phyloP scores from a whole-genome alignment of 768 basidiomycete genomes.

The Tylopilus felleus region DNA sequence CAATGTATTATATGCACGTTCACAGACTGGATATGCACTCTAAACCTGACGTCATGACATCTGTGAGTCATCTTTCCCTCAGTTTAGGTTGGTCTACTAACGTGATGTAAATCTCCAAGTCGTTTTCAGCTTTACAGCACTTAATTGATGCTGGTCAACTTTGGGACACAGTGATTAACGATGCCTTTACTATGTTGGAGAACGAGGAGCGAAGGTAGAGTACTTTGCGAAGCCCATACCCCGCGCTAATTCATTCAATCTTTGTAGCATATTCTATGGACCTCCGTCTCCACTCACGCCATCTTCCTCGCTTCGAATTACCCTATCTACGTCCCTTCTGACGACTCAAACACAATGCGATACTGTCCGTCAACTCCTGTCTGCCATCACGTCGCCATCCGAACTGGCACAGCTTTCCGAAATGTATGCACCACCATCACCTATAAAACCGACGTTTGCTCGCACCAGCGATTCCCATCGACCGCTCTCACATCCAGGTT shows the following conservation, averaged over 20 bases:
- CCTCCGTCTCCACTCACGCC: constrained; percentile 36
- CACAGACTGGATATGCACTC: constrained; percentile 29
- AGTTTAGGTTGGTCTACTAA: not conserved
- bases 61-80: constrained; percentile 39
- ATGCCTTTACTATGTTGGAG: constrained; percentile 63
- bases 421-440: constrained; percentile 86
- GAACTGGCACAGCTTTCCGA: constrained; percentile 77
- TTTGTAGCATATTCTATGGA: constrained; percentile 36
- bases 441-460: constrained; percentile 31
- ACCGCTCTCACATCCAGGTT: constrained; percentile 44
- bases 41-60: constrained; percentile 50
- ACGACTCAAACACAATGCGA: constrained; percentile 80
- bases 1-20: constrained; percentile 39
- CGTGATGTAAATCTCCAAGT: constrained; percentile 37
- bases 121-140: constrained; percentile 61
- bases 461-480: constrained; percentile 32
- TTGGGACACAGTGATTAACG: constrained; percentile 75
- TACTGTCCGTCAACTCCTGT: constrained; percentile 73
- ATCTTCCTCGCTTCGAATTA: constrained; percentile 49
- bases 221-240: not conserved
- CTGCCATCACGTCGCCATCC: constrained; percentile 67
- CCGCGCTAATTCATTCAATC: not conserved
- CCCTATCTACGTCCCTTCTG: constrained; percentile 69
- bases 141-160: constrained; percentile 62
- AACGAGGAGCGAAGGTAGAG: constrained; percentile 65